Evolutionary conservation across 306 rosid species (phyloP).

Genomic region (Pachyrhizus erosus): DNA sequence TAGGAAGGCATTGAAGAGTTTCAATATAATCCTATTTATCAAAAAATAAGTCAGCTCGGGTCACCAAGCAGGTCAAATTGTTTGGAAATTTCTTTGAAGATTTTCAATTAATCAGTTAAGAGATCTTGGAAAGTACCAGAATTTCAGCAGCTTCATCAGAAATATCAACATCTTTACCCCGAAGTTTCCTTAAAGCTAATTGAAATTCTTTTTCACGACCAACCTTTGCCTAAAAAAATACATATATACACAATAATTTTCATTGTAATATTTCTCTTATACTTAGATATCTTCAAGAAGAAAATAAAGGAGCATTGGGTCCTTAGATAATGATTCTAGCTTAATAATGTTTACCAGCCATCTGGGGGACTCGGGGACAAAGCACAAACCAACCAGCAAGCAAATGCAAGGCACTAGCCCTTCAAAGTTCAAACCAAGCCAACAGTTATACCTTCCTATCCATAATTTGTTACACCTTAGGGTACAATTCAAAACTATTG

Average conservation of each 20-base stretch:
- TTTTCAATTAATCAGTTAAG: slow-evolving; percentile 27
- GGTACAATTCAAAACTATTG: background rate
- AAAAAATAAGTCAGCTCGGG: slow-evolving; percentile 15
- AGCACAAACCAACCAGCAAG: slow-evolving; percentile 71
- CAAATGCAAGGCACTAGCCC: slow-evolving; percentile 72
- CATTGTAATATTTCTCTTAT: background rate
- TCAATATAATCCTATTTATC: slow-evolving; percentile 68
- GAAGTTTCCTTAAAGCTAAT: slow-evolving; percentile 64
- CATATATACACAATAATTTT: background rate
- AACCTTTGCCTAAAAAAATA: slow-evolving; percentile 66
- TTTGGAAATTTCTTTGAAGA: background rate
- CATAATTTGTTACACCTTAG: background rate
- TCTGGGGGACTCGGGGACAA: slow-evolving; percentile 92
- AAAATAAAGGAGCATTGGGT: slow-evolving; percentile 15
- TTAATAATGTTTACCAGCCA: slow-evolving; percentile 70
- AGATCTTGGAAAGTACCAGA: slow-evolving; percentile 54
- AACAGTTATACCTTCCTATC: slow-evolving; percentile 14
- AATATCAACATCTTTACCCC: slow-evolving; percentile 62
- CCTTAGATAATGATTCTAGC: slow-evolving; percentile 10
- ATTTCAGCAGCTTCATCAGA: slow-evolving; percentile 78
- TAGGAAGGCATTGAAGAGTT: slow-evolving; percentile 65
- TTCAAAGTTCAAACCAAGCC: slow-evolving; percentile 52
- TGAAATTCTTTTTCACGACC: slow-evolving; percentile 65
- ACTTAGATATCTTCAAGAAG: background rate
- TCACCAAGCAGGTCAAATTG: slow-evolving; percentile 23